These are phyloP conservation scores for Talaromyces thailandensis DNA, from an alignment of 495 filamentous ascomycete species.

Conservation along the genomic window DNA sequence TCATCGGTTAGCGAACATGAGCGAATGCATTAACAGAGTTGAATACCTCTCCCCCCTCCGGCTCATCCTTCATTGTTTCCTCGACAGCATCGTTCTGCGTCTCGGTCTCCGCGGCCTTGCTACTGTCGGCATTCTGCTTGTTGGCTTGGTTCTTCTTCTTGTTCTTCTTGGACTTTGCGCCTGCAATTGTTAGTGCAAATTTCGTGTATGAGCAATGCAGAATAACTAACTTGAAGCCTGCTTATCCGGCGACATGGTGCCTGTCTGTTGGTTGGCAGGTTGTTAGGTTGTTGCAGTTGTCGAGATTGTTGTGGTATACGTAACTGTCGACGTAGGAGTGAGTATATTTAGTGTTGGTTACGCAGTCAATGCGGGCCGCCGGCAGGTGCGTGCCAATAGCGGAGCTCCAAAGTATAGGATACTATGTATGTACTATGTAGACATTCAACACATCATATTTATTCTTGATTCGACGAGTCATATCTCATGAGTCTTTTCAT, in stretches of 20 bases:
- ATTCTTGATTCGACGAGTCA: not conserved
- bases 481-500: not conserved
- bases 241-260: constrained; percentile 2
- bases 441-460: too few relatives aligned
- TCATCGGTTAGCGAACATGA: not conserved
- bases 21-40: constrained; percentile 11
- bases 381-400: not conserved
- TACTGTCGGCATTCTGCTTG: constrained; percentile 26
- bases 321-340: not conserved
- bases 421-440: too few relatives aligned
- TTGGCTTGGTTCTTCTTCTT: constrained; percentile 57
- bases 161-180: constrained; percentile 57
- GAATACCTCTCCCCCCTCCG: constrained; percentile 23
- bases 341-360: not conserved
- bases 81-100: constrained; percentile 18
- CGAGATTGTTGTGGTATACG: not conserved
- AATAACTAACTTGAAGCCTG: not conserved
- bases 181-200: constrained; percentile 19
- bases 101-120: constrained; percentile 17
- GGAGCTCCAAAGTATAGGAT: not conserved
- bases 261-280: not conserved
- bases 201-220: not conserved
- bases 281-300: not conserved
- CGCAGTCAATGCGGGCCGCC: not conserved
- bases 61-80: constrained; percentile 21